phyloP scores from a whole-genome alignment of 345 rosid species.

The Microcos paniculata region DNA sequence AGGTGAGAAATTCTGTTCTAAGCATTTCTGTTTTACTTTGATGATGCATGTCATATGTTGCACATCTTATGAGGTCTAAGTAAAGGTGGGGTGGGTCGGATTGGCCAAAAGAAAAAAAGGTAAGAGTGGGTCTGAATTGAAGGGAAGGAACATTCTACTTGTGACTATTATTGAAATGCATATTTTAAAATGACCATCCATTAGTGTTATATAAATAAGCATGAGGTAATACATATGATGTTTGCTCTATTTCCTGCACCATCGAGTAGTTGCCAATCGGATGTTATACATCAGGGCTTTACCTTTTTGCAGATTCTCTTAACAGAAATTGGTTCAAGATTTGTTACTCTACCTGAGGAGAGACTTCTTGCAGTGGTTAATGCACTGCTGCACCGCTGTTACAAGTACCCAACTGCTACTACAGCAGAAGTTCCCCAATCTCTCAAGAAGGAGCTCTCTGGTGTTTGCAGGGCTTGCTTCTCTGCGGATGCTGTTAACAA shows the following conservation, averaged over 20 bases:
- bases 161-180: not conserved
- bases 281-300: conserved; percentile 15
- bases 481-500: conserved; percentile 97
- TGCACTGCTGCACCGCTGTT: conserved; percentile 96
- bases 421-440: conserved; percentile 98
- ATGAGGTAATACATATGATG: not conserved
- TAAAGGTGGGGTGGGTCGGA: no score
- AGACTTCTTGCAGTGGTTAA: conserved; percentile 97
- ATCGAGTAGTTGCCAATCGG: not conserved
- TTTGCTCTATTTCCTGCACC: not conserved
- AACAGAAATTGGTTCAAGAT: conserved; percentile 95
- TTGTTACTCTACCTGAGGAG: conserved; percentile 96
- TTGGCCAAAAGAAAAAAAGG: no score
- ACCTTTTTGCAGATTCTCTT: conserved; percentile 67
- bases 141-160: not conserved
- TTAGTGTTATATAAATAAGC: not conserved
- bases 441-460: conserved; percentile 97
- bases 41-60: not conserved
- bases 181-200: not conserved
- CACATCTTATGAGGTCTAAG: not conserved
- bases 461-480: conserved; percentile 98
- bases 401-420: conserved; percentile 97
- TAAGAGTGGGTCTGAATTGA: not conserved
- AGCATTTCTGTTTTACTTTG: not conserved
- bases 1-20: conserved; percentile 47